Percentiles rank a stretch among this genome's conserved stretches.
phyloP scores from a whole-genome alignment of 2,329 filamentous ascomycete species.

The Epichloe glyceriae region DNA sequence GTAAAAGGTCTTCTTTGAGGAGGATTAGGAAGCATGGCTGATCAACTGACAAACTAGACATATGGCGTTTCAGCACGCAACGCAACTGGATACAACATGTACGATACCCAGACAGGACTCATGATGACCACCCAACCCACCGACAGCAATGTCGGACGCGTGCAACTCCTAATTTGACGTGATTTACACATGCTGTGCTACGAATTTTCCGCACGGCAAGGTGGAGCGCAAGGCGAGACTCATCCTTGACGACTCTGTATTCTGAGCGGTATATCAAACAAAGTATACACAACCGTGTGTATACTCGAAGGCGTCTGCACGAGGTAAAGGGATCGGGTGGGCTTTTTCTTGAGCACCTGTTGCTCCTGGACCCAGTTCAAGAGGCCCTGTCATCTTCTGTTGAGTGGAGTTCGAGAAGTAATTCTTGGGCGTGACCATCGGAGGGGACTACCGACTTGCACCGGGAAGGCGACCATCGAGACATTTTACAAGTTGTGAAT shows the following conservation, averaged over 20 bases:
- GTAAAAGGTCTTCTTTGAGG: slow-evolving; percentile 41
- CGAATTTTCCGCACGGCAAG: slow-evolving; percentile 48
- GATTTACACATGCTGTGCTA: background rate
- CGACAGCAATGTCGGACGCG: background rate
- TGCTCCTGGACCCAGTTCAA: slow-evolving; percentile 20
- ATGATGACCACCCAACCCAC: background rate
- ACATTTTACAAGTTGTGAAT: slow-evolving; percentile 18
- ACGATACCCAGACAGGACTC: slow-evolving; percentile 3
- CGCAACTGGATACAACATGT: slow-evolving; percentile 6
- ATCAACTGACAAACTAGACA: slow-evolving; percentile 13
- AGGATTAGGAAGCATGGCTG: slow-evolving; percentile 14
- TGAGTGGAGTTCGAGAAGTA: background rate
- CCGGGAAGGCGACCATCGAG: slow-evolving; percentile 28
- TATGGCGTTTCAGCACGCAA: slow-evolving; percentile 4
- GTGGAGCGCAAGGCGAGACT: slow-evolving; percentile 65
- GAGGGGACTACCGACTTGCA: slow-evolving; percentile 17
- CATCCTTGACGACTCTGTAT: slow-evolving; percentile 65
- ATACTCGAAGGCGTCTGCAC: slow-evolving; percentile 7
- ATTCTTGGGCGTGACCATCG: slow-evolving; percentile 4
- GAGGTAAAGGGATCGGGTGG: slow-evolving; percentile 23
- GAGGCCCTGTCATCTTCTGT: slow-evolving; percentile 3
- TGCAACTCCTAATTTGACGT: background rate
- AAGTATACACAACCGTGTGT: background rate
- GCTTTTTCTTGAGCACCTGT: slow-evolving; percentile 29
- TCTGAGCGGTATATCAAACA: slow-evolving; percentile 54